Evolutionary conservation across 495 filamentous ascomycete genomes (phyloP).

Genomic region (Viridothelium virens): DNA sequence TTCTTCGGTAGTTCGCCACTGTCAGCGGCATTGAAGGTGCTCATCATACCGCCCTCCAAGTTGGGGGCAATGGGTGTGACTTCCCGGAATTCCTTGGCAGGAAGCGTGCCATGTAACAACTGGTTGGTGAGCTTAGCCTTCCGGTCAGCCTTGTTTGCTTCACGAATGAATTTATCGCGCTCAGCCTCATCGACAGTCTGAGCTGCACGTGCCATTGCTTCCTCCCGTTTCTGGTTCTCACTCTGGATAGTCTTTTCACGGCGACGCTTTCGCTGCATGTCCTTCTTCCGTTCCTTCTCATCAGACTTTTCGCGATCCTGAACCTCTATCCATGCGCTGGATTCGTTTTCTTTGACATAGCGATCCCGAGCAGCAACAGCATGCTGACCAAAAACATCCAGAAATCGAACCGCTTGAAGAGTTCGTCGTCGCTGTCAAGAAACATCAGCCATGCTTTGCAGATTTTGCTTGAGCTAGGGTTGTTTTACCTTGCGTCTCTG

Average conservation of each 20-base stretch:
- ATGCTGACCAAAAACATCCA: conserved; percentile 2
- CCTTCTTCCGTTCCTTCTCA: conserved; percentile 99
- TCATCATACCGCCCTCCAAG: conserved; percentile 80
- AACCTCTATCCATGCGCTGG: conserved; percentile 21
- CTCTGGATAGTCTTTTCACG: conserved; percentile 87
- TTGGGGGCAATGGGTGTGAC: conserved; percentile 67
- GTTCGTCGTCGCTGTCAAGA: background rate
- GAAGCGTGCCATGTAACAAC: conserved; percentile 74
- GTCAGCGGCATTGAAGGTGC: conserved; percentile 63
- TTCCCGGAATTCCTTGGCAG: conserved; percentile 70
- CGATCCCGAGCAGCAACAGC: background rate
- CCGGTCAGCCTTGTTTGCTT: conserved; percentile 76
- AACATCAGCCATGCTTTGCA: background rate
- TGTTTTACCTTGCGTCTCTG: conserved; percentile 30
- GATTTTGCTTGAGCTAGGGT: background rate
- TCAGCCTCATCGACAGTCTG: conserved; percentile 71
- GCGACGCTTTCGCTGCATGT: conserved; percentile 96
- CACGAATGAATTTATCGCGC: conserved; percentile 63
- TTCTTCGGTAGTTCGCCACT: conserved; percentile 55
- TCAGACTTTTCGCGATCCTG: conserved; percentile 39
- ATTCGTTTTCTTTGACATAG: conserved; percentile 4
- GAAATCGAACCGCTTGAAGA: background rate
- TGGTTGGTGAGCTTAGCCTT: conserved; percentile 79
- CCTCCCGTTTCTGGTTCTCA: conserved; percentile 75
- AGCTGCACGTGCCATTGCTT: conserved; percentile 68